Percentiles rank a stretch among this genome's conserved stretches.
Evolutionary conservation across 139 green algal species (phyloP).

Genomic region (Pseudopediastrum boryanum): DNA sequence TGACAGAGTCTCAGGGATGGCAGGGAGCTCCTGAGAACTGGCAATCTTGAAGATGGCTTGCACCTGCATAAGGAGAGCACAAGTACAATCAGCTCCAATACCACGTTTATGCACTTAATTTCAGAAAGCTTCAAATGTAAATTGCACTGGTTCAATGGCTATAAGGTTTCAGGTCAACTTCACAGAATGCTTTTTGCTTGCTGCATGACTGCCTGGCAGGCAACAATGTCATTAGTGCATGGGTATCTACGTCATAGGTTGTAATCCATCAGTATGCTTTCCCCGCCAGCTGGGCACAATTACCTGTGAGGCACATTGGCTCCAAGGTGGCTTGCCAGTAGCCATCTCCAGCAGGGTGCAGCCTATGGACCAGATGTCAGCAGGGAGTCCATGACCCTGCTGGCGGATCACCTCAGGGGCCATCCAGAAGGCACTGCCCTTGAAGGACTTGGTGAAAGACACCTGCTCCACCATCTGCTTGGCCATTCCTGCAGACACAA

Average conservation of each 20-base stretch:
- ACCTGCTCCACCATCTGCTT: slow-evolving; percentile 60
- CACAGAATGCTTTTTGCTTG: no score
- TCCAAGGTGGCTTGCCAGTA: slow-evolving; percentile 61
- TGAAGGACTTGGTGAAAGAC: slow-evolving; percentile 77
- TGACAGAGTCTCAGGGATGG: slow-evolving; percentile 73
- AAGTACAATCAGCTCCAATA: no score
- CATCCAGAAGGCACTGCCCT: slow-evolving; percentile 95
- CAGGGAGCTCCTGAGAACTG: slow-evolving; percentile 73
- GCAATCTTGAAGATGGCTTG: slow-evolving; percentile 92
- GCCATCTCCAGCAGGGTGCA: slow-evolving; percentile 98
- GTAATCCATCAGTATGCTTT: no score
- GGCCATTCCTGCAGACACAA: no score
- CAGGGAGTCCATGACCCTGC: slow-evolving; percentile 71
- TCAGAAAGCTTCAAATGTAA: no score
- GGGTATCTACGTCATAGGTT: no score
- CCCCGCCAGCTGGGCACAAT: neutral
- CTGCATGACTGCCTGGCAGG: no score
- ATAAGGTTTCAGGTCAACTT: no score
- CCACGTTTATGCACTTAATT: no score
- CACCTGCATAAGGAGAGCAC: slow-evolving; percentile 20
- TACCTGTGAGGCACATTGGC: slow-evolving; percentile 49
- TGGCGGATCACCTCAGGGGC: slow-evolving; percentile 93
- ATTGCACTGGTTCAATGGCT: no score
- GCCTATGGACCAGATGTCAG: slow-evolving; percentile 95
- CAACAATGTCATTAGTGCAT: no score